A percentile compares a stretch with the other conserved stretches of the same genome.
Conservation (phyloP, 129 eudicot species). For the Erigeron canadensis region DNA sequence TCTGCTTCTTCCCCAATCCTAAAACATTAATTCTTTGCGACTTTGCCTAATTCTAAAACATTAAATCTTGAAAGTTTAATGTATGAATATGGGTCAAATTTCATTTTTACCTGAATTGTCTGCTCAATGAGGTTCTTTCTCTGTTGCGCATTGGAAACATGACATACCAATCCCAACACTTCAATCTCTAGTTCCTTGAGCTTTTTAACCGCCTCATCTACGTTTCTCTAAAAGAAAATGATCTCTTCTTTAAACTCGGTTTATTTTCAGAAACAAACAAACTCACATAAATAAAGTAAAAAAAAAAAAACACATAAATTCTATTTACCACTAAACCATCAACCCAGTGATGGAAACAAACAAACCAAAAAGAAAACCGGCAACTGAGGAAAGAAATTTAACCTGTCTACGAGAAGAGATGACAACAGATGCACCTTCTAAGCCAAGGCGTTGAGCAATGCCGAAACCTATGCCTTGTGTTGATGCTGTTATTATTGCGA, state of each 20-base stretch:
- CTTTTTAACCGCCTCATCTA: slow-evolving; percentile 82
- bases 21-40: no score
- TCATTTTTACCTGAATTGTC: slow-evolving; percentile 58
- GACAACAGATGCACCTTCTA: slow-evolving; percentile 38
- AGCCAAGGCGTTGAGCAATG: slow-evolving; percentile 26
- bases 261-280: neutral
- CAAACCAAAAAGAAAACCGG: neutral
- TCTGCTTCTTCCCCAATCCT: no score
- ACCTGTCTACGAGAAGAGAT: slow-evolving; percentile 41
- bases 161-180: slow-evolving; percentile 82
- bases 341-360: neutral
- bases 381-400: neutral
- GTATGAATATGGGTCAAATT: neutral
- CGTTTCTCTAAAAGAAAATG: slow-evolving; percentile 52
- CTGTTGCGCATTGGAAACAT: slow-evolving; percentile 80
- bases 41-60: neutral
- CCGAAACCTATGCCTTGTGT: slow-evolving; percentile 39
- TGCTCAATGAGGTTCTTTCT: slow-evolving; percentile 65
- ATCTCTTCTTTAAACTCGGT: no score
- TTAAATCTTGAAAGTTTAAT: neutral
- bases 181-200: slow-evolving; percentile 63
- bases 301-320: no score
- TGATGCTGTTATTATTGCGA: slow-evolving; percentile 38
- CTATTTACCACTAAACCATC: no score
- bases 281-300: no score